Evolutionary conservation across 2,329 filamentous ascomycete species (phyloP).

Genomic region (Bipolaris bicolor): DNA sequence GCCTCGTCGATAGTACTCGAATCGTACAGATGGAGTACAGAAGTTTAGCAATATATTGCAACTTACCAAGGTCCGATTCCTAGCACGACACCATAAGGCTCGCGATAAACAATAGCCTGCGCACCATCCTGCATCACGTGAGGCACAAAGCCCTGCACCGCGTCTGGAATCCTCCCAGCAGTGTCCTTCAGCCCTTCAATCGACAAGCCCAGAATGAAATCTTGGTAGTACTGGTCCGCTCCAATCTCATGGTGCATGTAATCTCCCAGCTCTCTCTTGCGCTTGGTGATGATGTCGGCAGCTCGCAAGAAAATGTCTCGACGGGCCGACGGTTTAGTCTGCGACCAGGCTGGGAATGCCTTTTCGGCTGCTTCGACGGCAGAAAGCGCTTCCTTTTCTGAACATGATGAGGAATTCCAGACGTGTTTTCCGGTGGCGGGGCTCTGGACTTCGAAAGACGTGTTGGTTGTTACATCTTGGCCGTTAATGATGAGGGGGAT

Average conservation of each 20-base stretch:
- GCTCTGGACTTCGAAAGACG: slow-evolving; percentile 1
- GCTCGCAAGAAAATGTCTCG: background rate
- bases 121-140: slow-evolving; percentile 1
- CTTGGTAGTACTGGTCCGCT: background rate
- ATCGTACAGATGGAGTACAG: background rate
- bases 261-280: background rate
- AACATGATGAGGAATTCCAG: background rate
- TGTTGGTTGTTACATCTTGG: background rate
- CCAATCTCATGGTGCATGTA: slow-evolving; percentile 2
- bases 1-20: background rate
- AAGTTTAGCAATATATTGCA: background rate
- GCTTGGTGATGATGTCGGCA: slow-evolving; percentile 1
- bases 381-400: background rate
- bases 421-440: background rate
- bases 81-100: slow-evolving; percentile 14
- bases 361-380: background rate
- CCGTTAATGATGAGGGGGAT: background rate
- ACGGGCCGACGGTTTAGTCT: background rate
- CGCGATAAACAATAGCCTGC: slow-evolving; percentile 11
- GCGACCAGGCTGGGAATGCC: background rate
- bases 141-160: slow-evolving; percentile 1
- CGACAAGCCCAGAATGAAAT: background rate
- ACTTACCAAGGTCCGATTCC: slow-evolving; percentile 14
- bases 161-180: background rate
- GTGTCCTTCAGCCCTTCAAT: slow-evolving; percentile 1